Conservation (phyloP, 805 yeast genomes). For the Spathaspora boniae region DNA sequence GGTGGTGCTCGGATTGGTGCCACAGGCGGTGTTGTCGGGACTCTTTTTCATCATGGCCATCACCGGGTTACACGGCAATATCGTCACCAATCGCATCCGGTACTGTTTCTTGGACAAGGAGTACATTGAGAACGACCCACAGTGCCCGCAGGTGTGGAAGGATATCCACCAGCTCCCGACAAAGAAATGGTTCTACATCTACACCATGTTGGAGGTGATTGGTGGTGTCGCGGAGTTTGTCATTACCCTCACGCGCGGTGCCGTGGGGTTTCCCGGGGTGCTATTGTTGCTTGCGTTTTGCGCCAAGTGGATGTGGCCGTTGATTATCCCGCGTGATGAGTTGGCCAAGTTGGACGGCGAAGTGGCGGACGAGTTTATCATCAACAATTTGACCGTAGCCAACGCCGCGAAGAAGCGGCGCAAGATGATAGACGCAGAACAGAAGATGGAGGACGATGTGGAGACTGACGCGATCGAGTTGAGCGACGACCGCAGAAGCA, state of each 20-base stretch:
- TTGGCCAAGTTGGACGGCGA: slow-evolving; percentile 62
- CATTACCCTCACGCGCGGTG: slow-evolving; percentile 82
- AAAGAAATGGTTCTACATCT: slow-evolving; percentile 51
- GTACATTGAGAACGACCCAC: slow-evolving; percentile 32
- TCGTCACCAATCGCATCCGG: slow-evolving; percentile 57
- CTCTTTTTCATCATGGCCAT: slow-evolving; percentile 92
- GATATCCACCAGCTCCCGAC: slow-evolving; percentile 26
- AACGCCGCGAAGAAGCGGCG: slow-evolving; percentile 7
- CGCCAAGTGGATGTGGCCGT: slow-evolving; percentile 57
- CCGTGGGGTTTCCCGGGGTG: slow-evolving; percentile 92
- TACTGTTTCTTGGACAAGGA: slow-evolving; percentile 58
- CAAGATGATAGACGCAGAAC: slow-evolving; percentile 2
- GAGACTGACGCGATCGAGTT: slow-evolving; percentile 1
- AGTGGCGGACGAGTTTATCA: slow-evolving; percentile 54
- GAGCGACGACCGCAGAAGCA: background rate
- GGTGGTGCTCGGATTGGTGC: slow-evolving; percentile 75
- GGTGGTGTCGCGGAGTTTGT: slow-evolving; percentile 82
- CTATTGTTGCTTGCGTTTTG: slow-evolving; percentile 66
- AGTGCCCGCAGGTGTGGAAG: slow-evolving; percentile 33
- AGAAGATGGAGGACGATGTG: slow-evolving; percentile 5
- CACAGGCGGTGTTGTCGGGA: slow-evolving; percentile 92
- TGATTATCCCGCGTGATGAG: slow-evolving; percentile 58
- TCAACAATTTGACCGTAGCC: slow-evolving; percentile 39
- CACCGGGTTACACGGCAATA: slow-evolving; percentile 68
- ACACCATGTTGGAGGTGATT: slow-evolving; percentile 53